Evolutionary conservation across 1,284 basidiomycete genomes (phyloP), one percentile per base, ranked within the genome.

Genomic region (Cryptococcus sp.): DNA sequence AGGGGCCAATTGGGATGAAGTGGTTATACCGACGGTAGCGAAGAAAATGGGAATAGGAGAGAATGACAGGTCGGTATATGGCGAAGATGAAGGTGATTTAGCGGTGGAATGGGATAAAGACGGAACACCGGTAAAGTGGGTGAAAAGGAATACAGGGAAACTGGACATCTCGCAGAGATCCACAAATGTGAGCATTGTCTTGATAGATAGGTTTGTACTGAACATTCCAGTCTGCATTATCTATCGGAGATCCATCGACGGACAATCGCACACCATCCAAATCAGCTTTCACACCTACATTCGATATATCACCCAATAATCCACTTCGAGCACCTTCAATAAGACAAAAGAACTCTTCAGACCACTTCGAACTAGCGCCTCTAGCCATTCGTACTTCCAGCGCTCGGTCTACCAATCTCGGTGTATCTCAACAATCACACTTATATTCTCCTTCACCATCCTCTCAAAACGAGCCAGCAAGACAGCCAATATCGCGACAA

Each of bases 11-110:
- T 78, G 76, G 76, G 77, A 78, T 56, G 76, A 77, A 35, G 73
- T 86, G 31, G 82, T 86, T 2, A 72, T 87, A 8, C 85, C 85
- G 8, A 87, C 86, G 3, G 87, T 93, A 4, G 89, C 90, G 14
- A 82, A 87, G 58, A 90, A 90, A 78, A 86, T 86, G 66, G 58
- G 54, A 3, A 53, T 60, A 13, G 57, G 51, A 10, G 60, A 58
- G 6, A 53, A 33, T 15, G 37, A 44, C 13, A 32, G 42, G 3
- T 43, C n/a, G 0, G 33, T 30, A 33, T 47, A 36, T 11, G 55
- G 55, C 15, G 58, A 43, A 14, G 65, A 60, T 1, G 69, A 72
- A 35, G 68, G 65, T n/a, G 69, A 70, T 58, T 52, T 73, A 32
- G 73, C 71, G 1, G 67, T 75, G 15, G 73, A 75, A 53, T 75